Conservation (phyloP, 495 filamentous ascomycete species). For the Physcia stellaris region DNA sequence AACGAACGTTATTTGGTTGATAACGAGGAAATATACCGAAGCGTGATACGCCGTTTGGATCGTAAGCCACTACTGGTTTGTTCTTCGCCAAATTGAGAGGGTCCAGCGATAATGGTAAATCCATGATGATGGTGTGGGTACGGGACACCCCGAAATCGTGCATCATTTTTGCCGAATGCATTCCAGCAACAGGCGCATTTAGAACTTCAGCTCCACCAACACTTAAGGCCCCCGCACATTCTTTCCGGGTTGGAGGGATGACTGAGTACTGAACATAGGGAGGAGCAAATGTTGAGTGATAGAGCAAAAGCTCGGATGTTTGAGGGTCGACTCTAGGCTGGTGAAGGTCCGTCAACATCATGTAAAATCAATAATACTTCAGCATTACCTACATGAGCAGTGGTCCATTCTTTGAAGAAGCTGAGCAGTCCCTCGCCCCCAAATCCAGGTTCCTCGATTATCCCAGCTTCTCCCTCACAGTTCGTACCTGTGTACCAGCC, state of each 20-base stretch:
- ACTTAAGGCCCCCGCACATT: background rate
- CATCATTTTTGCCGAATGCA: conserved; percentile 53
- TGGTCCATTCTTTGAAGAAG: conserved; percentile 54
- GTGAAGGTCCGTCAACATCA: background rate
- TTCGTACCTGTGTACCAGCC: conserved; percentile 50
- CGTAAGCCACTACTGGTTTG: conserved; percentile 39
- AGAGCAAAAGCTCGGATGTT: conserved; percentile 48
- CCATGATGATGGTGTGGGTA: conserved; percentile 47
- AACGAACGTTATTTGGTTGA: conserved; percentile 35
- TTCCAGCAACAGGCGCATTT: conserved; percentile 38
- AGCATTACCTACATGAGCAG: conserved; percentile 36
- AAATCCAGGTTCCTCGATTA: conserved; percentile 21
- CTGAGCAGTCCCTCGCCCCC: conserved; percentile 36
- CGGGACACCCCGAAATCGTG: conserved; percentile 55
- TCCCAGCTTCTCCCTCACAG: conserved; percentile 31
- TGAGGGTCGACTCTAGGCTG: conserved; percentile 41
- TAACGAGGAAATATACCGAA: conserved; percentile 52
- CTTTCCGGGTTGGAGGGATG: conserved; percentile 22
- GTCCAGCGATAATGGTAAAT: conserved; percentile 49
- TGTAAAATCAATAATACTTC: background rate
- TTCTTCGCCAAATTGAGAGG: conserved; percentile 40
- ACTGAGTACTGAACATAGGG: conserved; percentile 56
- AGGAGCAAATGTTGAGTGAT: conserved; percentile 43
- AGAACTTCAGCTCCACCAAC: conserved; percentile 14
- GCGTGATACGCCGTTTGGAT: conserved; percentile 35